These are phyloP conservation scores for Pseudogymnoascus sp. DNA, from an alignment of 2,329 filamentous ascomycete genomes.

Conservation along the genomic window DNA sequence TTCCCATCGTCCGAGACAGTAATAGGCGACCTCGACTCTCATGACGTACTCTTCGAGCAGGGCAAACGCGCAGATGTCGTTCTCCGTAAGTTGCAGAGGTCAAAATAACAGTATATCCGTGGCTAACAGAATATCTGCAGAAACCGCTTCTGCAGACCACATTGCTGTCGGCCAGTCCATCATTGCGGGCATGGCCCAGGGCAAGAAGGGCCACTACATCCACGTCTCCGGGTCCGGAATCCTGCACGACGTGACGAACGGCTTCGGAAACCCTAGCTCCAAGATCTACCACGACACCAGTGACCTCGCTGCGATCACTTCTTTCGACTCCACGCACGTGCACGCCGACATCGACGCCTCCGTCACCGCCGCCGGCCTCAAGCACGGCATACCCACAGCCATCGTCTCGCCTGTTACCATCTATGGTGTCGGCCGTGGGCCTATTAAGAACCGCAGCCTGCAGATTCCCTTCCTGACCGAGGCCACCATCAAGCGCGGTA, in stretches of 20 bases:
- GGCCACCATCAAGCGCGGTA: slow-evolving; percentile 39
- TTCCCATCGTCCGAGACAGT: slow-evolving; percentile 20
- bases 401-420: slow-evolving; percentile 59
- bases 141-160: slow-evolving; percentile 20
- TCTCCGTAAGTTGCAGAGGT: slow-evolving; percentile 23
- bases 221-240: slow-evolving; percentile 44
- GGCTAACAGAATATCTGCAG: slow-evolving; percentile 8
- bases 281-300: slow-evolving; percentile 53
- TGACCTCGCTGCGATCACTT: slow-evolving; percentile 46
- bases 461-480: slow-evolving; percentile 48
- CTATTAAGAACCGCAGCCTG: slow-evolving; percentile 44
- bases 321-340: slow-evolving; percentile 46
- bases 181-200: slow-evolving; percentile 36
- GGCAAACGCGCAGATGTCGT: slow-evolving; percentile 30
- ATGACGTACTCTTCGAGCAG: slow-evolving; percentile 24
- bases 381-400: slow-evolving; percentile 44
- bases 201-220: slow-evolving; percentile 40
- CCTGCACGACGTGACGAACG: slow-evolving; percentile 24
- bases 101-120: neutral
- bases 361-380: slow-evolving; percentile 38
- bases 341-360: slow-evolving; percentile 65
- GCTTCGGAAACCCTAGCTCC: slow-evolving; percentile 34
- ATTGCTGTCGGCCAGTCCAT: slow-evolving; percentile 33
- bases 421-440: slow-evolving; percentile 51
- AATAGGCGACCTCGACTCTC: slow-evolving; percentile 29